Conservation (phyloP, 2,329 filamentous ascomycete species). For the Aspergillus viridinutans region DNA sequence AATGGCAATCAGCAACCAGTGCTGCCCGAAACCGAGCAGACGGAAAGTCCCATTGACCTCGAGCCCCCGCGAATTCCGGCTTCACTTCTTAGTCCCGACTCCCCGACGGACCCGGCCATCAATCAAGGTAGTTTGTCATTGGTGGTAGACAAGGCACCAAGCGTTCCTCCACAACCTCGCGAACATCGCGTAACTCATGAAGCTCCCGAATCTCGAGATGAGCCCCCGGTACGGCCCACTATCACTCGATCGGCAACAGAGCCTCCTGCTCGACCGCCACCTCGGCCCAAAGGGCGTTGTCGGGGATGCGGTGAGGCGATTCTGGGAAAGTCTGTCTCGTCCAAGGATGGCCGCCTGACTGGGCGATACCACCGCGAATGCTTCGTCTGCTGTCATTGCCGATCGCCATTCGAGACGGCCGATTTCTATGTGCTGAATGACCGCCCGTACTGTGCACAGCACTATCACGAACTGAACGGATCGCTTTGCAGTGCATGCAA, state of each 20-base stretch:
- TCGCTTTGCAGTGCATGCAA: constrained; percentile 78
- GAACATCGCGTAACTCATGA: no score
- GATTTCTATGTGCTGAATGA: constrained; percentile 92
- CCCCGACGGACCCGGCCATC: constrained; percentile 47
- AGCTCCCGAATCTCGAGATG: not conserved
- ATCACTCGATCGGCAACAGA: constrained; percentile 19
- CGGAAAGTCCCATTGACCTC: constrained; percentile 19
- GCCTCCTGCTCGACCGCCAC: constrained; percentile 39
- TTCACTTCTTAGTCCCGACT: constrained; percentile 38
- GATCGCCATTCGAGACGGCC: constrained; percentile 73
- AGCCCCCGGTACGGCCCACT: constrained; percentile 8
- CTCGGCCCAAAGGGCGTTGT: constrained; percentile 66
- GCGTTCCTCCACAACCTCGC: constrained; percentile 3
- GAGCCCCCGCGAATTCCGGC: constrained; percentile 30
- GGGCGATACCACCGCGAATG: constrained; percentile 94
- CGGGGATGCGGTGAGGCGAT: constrained; percentile 77
- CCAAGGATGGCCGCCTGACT: constrained; percentile 83
- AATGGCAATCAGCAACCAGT: constrained; percentile 14
- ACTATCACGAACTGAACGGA: constrained; percentile 89
- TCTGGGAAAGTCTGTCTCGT: constrained; percentile 86
- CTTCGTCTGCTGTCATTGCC: constrained; percentile 85
- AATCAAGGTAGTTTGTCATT: constrained; percentile 38
- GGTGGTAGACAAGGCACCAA: constrained; percentile 18
- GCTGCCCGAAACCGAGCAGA: constrained; percentile 34
- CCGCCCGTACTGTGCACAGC: constrained; percentile 81